Conservation (phyloP, 495 filamentous ascomycete species). For the Penicillium odoratum region DNA sequence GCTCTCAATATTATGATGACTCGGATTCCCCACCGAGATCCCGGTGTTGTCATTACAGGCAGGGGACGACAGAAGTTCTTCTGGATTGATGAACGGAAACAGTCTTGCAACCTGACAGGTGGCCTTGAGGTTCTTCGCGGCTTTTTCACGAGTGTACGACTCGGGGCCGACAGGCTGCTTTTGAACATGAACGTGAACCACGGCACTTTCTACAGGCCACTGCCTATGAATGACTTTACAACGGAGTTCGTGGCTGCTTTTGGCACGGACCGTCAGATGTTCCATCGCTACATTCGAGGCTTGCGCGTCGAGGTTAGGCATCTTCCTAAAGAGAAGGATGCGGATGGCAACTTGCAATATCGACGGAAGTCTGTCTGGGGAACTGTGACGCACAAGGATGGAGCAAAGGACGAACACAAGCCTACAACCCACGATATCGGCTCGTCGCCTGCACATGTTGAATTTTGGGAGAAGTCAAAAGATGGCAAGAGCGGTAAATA, state of each 20-base stretch:
- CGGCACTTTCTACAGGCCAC: slow-evolving; percentile 41
- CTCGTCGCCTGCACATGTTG: slow-evolving; percentile 13
- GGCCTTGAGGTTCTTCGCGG: slow-evolving; percentile 48
- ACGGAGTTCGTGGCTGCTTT: slow-evolving; percentile 3
- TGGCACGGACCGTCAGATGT: background rate
- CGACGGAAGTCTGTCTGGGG: slow-evolving; percentile 14
- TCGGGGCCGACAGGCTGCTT: slow-evolving; percentile 37
- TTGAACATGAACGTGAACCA: slow-evolving; percentile 51
- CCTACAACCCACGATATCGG: slow-evolving; percentile 5
- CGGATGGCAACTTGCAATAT: background rate
- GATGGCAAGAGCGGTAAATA: background rate
- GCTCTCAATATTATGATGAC: slow-evolving; percentile 48
- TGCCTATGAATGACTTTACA: slow-evolving; percentile 27
- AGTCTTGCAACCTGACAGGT: slow-evolving; percentile 24
- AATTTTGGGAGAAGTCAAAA: slow-evolving; percentile 11
- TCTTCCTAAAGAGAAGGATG: background rate
- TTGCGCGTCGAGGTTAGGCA: slow-evolving; percentile 17
- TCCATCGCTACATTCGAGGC: slow-evolving; percentile 15
- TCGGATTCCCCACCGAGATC: background rate
- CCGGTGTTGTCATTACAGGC: slow-evolving; percentile 14
- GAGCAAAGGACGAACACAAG: background rate
- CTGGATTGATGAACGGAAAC: slow-evolving; percentile 16
- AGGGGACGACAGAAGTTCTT: slow-evolving; percentile 24
- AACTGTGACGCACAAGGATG: slow-evolving; percentile 13
- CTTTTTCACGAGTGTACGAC: slow-evolving; percentile 49